Evolutionary conservation across 176 grass and related monocot species (phyloP).

Genomic region (Elymus sibiricus): DNA sequence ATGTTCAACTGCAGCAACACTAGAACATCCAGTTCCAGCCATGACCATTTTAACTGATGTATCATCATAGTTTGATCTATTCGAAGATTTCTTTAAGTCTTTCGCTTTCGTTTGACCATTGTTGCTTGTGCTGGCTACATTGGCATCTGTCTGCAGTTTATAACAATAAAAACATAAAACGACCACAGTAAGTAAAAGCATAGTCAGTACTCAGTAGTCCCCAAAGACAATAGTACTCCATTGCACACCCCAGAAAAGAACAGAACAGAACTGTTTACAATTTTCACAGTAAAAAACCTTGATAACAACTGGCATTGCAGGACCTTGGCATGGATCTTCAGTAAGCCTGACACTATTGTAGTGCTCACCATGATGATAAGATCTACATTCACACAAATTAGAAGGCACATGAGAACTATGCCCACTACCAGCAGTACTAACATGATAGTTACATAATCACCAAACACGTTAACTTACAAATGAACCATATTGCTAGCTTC

Average conservation of each 20-base stretch:
- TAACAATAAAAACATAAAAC: slow-evolving; percentile 13
- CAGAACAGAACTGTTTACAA: slow-evolving; percentile 16
- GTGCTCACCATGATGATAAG: slow-evolving; percentile 86
- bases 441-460: background rate
- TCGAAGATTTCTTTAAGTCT: slow-evolving; percentile 40
- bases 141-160: slow-evolving; percentile 46
- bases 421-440: background rate
- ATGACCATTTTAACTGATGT: slow-evolving; percentile 63
- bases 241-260: background rate
- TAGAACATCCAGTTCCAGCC: slow-evolving; percentile 66
- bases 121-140: slow-evolving; percentile 50
- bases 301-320: slow-evolving; percentile 76
- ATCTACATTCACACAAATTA: slow-evolving; percentile 45
- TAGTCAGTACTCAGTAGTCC: slow-evolving; percentile 11
- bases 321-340: slow-evolving; percentile 89
- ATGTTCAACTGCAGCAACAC: slow-evolving; percentile 46
- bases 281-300: slow-evolving; percentile 47
- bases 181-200: background rate
- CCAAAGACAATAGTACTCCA: slow-evolving; percentile 6
- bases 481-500: slow-evolving; percentile 82
- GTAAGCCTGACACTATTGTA: slow-evolving; percentile 83
- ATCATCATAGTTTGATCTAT: slow-evolving; percentile 40
- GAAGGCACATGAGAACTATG: background rate
- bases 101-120: slow-evolving; percentile 50
- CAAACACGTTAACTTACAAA: slow-evolving; percentile 60